Evolutionary conservation across 1,284 basidiomycete species (phyloP).

Genomic region (Sanghuangporus weigelae): DNA sequence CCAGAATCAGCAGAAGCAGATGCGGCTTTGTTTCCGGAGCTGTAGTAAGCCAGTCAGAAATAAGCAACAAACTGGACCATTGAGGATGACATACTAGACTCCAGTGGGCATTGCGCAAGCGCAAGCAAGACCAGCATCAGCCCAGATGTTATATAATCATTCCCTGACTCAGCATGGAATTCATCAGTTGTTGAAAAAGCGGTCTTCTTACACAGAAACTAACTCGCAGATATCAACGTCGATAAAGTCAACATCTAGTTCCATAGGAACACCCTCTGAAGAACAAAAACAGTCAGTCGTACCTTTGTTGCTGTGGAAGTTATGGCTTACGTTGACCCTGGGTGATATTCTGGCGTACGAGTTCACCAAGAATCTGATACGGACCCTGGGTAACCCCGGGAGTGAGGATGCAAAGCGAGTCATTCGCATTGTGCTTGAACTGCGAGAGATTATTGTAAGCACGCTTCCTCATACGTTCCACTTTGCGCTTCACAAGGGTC

Average conservation of each 20-base stretch:
- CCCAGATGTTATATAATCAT: slow-evolving; percentile 6
- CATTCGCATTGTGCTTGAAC: slow-evolving; percentile 1
- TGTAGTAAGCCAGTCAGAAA: background rate
- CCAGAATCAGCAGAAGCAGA: background rate
- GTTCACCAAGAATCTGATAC: slow-evolving; percentile 13
- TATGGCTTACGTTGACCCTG: background rate
- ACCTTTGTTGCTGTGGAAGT: too few species aligned
- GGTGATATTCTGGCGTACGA: slow-evolving; percentile 12
- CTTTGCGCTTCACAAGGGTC: background rate
- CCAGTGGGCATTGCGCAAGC: slow-evolving; percentile 9
- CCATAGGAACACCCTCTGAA: slow-evolving; percentile 8
- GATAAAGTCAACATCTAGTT: slow-evolving; percentile 11
- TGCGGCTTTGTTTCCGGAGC: slow-evolving; percentile 7
- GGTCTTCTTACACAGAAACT: background rate
- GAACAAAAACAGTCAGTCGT: background rate
- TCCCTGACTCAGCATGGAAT: background rate
- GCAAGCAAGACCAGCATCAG: slow-evolving; percentile 9
- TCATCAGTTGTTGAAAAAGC: background rate
- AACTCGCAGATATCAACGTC: slow-evolving; percentile 7
- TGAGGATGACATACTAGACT: background rate
- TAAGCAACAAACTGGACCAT: background rate
- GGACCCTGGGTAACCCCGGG: slow-evolving; percentile 14
- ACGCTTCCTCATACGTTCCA: background rate
- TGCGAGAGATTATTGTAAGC: background rate
- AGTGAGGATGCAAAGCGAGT: slow-evolving; percentile 10